These are phyloP conservation scores for Xylariaceae sp. DNA, from an alignment of 2,329 filamentous ascomycete genomes.

Conservation along the genomic window DNA sequence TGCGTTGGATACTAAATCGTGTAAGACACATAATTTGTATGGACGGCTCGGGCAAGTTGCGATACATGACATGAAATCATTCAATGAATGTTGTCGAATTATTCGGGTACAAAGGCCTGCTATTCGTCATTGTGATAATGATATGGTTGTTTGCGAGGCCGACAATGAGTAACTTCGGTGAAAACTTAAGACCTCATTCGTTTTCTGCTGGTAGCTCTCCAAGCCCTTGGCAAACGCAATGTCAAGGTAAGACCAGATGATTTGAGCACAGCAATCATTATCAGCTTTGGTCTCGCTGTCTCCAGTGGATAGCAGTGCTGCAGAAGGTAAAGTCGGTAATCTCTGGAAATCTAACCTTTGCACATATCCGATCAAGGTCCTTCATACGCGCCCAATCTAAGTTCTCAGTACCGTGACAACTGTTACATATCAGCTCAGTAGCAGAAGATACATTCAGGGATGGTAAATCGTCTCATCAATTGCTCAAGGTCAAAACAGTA, in stretches of 20 bases:
- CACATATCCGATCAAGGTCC: constrained; percentile 42
- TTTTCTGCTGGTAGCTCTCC: neutral
- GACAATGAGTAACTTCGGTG: too few relatives aligned
- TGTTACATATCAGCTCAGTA: constrained; percentile 11
- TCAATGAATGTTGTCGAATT: too few relatives aligned
- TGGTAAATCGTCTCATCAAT: too few relatives aligned
- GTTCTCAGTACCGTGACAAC: constrained; percentile 12
- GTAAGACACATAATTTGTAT: too few relatives aligned
- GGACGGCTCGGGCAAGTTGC: too few relatives aligned
- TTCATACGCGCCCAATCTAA: constrained; percentile 42
- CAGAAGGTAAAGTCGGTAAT: constrained; percentile 49
- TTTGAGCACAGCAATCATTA: neutral
- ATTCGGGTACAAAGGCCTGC: too few relatives aligned
- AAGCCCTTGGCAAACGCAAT: neutral
- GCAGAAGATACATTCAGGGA: neutral
- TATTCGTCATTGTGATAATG: too few relatives aligned
- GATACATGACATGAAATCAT: too few relatives aligned
- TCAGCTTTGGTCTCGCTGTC: constrained; percentile 12
- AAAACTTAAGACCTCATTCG: too few relatives aligned
- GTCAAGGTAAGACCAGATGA: too few relatives aligned
- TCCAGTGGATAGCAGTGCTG: constrained; percentile 50
- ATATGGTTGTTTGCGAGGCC: too few relatives aligned
- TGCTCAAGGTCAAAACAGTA: neutral
- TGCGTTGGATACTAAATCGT: too few relatives aligned
- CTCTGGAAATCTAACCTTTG: constrained; percentile 45